phyloP scores from a whole-genome alignment of 306 rosid species.

The Luffa acutangula region DNA sequence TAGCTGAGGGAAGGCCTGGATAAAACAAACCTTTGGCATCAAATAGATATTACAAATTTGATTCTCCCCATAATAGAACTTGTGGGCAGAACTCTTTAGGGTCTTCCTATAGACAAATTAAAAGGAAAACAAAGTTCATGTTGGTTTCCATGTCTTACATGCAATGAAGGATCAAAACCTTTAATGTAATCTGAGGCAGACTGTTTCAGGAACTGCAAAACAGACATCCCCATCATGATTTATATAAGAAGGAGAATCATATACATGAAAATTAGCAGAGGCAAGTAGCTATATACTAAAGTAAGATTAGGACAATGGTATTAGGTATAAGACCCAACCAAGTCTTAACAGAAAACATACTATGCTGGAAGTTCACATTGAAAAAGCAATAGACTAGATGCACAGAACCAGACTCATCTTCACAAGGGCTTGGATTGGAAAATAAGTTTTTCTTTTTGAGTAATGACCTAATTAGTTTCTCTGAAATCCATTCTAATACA shows the following conservation, averaged over 20 bases:
- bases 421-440: neutral
- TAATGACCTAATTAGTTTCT: neutral
- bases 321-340: neutral
- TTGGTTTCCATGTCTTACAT: slow-evolving; percentile 39
- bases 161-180: slow-evolving; percentile 57
- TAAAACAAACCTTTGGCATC: slow-evolving; percentile 3
- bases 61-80: slow-evolving; percentile 2
- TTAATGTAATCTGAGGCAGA: slow-evolving; percentile 64
- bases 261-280: neutral
- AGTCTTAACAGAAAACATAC: neutral
- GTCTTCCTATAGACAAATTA: neutral
- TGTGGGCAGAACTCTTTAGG: neutral
- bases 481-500: neutral
- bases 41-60: neutral
- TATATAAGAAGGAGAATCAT: slow-evolving; percentile 6
- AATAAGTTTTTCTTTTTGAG: neutral
- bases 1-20: slow-evolving; percentile 56
- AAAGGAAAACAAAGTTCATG: neutral
- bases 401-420: neutral
- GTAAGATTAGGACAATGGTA: neutral
- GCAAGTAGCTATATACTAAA: neutral
- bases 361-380: neutral
- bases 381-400: neutral
- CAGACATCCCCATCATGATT: slow-evolving; percentile 24
- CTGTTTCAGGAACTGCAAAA: slow-evolving; percentile 77